Base-by-base conservation (phyloP, 2,329 filamentous ascomycete species). In the Botrytis hyacinthi region DNA sequence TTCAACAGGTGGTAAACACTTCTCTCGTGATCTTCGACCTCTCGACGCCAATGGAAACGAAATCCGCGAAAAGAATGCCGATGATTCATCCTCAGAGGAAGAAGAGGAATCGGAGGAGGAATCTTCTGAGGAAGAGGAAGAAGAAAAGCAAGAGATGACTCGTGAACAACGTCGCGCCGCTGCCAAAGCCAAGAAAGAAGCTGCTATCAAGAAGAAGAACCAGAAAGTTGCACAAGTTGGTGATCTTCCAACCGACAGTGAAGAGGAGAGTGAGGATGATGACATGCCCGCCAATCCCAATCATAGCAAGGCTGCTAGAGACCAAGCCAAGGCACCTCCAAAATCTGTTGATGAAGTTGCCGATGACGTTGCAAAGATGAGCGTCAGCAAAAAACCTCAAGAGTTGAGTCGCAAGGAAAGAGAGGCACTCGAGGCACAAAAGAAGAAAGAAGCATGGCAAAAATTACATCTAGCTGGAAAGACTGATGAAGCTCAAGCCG, bases 401-500 rank as follows among this genome's bases (percentile, higher is more conserved):
- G 88, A 92, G 81, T 83, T 93, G 65, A 90, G 88, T 54, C 86
- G 91, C 68, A 87, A 90, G 44, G 91, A 93, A 84, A 85, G 90
- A 32, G 91, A 98, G 85, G 93, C 95, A 3, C 80, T 96, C 48
- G 92, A 97, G 84, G 95, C 95, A 1, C 91, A 92, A 76, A 92
- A 95, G 81, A 94, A 93, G 44, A 95, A 94, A 82, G 95, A 97
- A 86, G 88, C 91, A 78, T 98, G 97, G 81, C 89, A 94, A 86
- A 97, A 97, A 84, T 83, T 98, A 79, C 95, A 98, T 80, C 93
- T 94, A 73, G 92, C 94, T 81, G 95, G 95, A 80, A 98, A 98
- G 90, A 98, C 96, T 62, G 96, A 99, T 75, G 93, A 98, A 86
- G 95, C 95, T 66, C 92, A 93, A 82, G 91, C 93, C 8, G 96